Conservation (phyloP, 495 filamentous ascomycete species). For the Talaromyces proteolyticus region DNA sequence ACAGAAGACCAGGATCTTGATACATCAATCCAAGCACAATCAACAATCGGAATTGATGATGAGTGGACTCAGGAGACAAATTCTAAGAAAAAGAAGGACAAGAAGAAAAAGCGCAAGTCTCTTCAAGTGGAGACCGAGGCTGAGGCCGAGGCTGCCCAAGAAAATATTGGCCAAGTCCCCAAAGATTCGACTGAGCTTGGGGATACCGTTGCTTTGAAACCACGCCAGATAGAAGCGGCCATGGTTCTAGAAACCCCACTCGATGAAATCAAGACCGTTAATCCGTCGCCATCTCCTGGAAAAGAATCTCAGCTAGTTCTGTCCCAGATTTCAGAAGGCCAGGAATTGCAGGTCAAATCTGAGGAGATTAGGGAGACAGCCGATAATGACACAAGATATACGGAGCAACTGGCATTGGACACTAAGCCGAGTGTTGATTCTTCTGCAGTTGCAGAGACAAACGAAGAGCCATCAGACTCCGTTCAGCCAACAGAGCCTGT, state of each 20-base stretch:
- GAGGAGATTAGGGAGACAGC: not conserved
- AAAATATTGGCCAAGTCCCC: constrained; percentile 9
- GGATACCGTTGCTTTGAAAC: not conserved
- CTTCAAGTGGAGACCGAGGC: constrained; percentile 8
- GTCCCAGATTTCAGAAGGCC: not conserved
- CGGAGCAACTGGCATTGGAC: not conserved
- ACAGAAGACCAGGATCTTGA: not conserved
- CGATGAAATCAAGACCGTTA: not conserved
- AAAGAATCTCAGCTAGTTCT: not conserved
- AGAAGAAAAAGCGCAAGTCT: constrained; percentile 32
- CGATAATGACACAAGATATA: not conserved
- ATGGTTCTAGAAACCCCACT: constrained; percentile 6
- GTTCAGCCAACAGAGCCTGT: not conserved
- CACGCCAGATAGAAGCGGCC: constrained; percentile 9
- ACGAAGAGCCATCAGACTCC: not conserved
- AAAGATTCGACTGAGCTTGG: constrained; percentile 6
- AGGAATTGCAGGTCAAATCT: not conserved
- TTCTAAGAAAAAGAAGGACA: constrained; percentile 25
- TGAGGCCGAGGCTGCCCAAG: constrained; percentile 7
- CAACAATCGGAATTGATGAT: not conserved
- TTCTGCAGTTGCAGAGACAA: not conserved
- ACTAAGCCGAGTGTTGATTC: not conserved
- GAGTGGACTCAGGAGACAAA: not conserved
- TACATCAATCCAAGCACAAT: not conserved
- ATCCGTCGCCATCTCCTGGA: not conserved